Evolutionary conservation across 768 basidiomycete genomes (phyloP).

Genomic region (Suillus fuscotomentosus): DNA sequence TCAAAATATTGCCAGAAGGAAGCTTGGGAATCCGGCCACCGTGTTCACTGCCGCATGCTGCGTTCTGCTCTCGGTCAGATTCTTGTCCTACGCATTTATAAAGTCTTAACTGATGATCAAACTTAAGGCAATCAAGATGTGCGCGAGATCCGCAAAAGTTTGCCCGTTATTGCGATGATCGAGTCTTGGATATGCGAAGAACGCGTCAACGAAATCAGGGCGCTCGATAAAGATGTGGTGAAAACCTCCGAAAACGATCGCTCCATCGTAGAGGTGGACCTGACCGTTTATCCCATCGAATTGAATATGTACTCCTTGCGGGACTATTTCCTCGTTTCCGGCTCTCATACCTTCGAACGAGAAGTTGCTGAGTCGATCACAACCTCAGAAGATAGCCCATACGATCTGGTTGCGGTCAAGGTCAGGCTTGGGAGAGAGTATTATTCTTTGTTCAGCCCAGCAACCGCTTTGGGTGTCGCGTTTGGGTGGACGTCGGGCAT

Average conservation of each 20-base stretch:
- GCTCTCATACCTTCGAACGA: background rate
- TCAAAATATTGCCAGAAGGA: conserved; percentile 1
- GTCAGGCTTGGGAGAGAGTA: conserved; percentile 2
- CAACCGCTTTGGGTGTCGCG: background rate
- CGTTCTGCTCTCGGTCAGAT: background rate
- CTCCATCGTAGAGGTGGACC: conserved; percentile 2
- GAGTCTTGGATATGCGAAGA: conserved; percentile 4
- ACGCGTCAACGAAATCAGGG: background rate
- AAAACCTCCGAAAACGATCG: background rate
- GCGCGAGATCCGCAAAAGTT: conserved; percentile 3
- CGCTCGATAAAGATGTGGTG: background rate
- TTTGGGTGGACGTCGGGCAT: conserved; percentile 3
- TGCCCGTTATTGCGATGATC: conserved; percentile 3
- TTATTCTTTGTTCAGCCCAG: conserved; percentile 3
- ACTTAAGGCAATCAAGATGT: background rate
- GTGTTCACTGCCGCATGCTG: conserved; percentile 1
- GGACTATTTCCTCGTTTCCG: background rate
- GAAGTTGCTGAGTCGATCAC: background rate
- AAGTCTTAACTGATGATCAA: background rate
- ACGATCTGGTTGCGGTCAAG: conserved; percentile 1
- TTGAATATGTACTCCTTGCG: conserved; percentile 1
- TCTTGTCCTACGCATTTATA: background rate
- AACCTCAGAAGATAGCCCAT: background rate
- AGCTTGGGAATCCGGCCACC: conserved; percentile 1
- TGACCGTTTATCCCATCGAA: conserved; percentile 3